Percentiles rank a stretch among this genome's conserved stretches.
These are phyloP conservation scores for Setaria viridis DNA, from an alignment of 202 grass and related monocot species.

Conservation along the genomic window DNA sequence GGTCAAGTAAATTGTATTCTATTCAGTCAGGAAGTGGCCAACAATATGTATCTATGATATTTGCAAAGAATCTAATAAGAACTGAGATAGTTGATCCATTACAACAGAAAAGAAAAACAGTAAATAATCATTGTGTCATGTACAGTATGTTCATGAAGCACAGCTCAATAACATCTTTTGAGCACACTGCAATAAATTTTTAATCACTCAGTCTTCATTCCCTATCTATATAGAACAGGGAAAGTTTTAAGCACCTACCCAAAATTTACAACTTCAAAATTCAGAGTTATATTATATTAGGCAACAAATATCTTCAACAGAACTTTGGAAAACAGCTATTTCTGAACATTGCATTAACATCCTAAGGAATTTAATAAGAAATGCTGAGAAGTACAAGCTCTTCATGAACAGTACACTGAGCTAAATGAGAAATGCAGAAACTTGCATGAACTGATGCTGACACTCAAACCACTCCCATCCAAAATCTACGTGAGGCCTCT, in stretches of 20 bases:
- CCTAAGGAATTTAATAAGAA: neutral
- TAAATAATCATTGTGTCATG: neutral
- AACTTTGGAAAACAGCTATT: neutral
- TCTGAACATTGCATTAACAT: neutral
- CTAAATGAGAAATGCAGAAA: neutral
- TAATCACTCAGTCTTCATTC: neutral
- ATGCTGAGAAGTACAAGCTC: neutral
- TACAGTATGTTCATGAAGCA: neutral
- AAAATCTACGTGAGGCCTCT: neutral
- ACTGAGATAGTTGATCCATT: slow-evolving; percentile 5
- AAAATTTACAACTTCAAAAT: neutral
- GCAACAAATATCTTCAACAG: neutral
- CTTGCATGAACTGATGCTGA: neutral
- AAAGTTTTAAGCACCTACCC: neutral
- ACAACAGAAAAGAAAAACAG: neutral
- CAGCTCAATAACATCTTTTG: neutral
- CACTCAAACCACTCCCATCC: neutral
- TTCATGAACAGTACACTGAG: neutral
- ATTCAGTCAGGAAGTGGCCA: neutral
- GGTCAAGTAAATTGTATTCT: slow-evolving; percentile 2
- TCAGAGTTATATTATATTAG: neutral
- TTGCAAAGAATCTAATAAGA: neutral
- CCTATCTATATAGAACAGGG: neutral
- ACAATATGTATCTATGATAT: neutral
- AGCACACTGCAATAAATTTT: neutral